Evolutionary conservation across 148 eudicot species (phyloP).

Genomic region (Amaranthus hypochondriacus): DNA sequence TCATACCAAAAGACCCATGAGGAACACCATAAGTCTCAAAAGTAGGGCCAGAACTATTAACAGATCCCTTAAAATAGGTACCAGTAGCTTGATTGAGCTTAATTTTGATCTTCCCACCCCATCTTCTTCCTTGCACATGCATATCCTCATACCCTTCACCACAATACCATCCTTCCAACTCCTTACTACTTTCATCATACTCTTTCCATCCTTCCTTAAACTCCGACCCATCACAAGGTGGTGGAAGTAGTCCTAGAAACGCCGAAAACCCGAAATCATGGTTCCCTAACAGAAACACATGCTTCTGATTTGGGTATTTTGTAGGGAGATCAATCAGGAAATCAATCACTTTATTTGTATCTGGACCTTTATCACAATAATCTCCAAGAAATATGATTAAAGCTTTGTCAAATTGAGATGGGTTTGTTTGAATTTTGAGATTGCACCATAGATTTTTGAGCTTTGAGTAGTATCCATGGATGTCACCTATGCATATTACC

Average conservation of each 20-base stretch:
- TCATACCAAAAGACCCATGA: slow-evolving; percentile 92
- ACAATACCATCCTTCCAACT: slow-evolving; percentile 81
- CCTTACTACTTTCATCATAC: slow-evolving; percentile 55
- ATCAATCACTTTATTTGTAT: slow-evolving; percentile 58
- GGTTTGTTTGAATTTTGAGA: slow-evolving; percentile 44
- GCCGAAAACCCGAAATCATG: slow-evolving; percentile 80
- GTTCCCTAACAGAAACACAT: slow-evolving; percentile 75
- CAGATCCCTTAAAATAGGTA: slow-evolving; percentile 65
- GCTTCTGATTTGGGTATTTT: slow-evolving; percentile 63
- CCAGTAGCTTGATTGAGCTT: slow-evolving; percentile 51
- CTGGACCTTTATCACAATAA: slow-evolving; percentile 86
- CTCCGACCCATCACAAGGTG: slow-evolving; percentile 42
- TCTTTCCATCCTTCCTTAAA: slow-evolving; percentile 61
- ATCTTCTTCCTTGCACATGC: slow-evolving; percentile 93
- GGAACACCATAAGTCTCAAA: slow-evolving; percentile 79
- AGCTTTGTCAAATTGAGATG: slow-evolving; percentile 50
- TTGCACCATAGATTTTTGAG: slow-evolving; percentile 69
- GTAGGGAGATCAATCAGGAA: slow-evolving; percentile 56
- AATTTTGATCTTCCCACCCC: slow-evolving; percentile 65
- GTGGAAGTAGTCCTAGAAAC: slow-evolving; percentile 52
- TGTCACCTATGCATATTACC: slow-evolving; percentile 73
- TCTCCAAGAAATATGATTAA: slow-evolving; percentile 80
- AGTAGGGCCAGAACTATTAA: slow-evolving; percentile 78
- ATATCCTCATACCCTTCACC: slow-evolving; percentile 69
- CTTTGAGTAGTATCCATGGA: slow-evolving; percentile 71